Evolutionary conservation across 2,329 filamentous ascomycete species (phyloP).

Genomic region (Amylocarpus encephaloides): DNA sequence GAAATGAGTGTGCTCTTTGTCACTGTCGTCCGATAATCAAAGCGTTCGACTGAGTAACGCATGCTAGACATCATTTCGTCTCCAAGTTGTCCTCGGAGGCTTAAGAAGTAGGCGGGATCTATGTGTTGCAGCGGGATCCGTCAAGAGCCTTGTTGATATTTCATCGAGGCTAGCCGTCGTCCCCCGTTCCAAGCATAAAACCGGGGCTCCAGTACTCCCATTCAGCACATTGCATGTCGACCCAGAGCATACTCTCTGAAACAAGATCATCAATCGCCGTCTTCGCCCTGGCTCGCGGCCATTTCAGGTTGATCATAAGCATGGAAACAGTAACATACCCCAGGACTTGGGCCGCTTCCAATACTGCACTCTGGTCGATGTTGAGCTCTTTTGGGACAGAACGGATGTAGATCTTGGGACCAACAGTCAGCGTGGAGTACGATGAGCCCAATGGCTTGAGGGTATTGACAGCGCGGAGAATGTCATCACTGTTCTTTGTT

Average conservation of each 20-base stretch:
- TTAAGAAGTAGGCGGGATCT: too few species aligned
- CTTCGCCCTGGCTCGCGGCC: constrained; percentile 77
- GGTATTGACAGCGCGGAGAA: constrained; percentile 80
- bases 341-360: constrained; percentile 84
- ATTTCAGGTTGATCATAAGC: constrained; percentile 77
- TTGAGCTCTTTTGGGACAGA: constrained; percentile 94
- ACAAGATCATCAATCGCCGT: constrained; percentile 89
- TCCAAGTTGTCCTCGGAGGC: too few species aligned
- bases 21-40: too few species aligned
- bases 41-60: too few species aligned
- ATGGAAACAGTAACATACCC: constrained; percentile 88
- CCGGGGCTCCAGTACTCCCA: constrained; percentile 91
- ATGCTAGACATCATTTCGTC: too few species aligned
- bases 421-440: constrained; percentile 78
- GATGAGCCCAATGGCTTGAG: constrained; percentile 82
- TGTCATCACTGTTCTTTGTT: constrained; percentile 79
- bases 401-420: constrained; percentile 78
- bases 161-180: constrained; percentile 1
- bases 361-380: constrained; percentile 83
- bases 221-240: constrained; percentile 77
- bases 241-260: constrained; percentile 85
- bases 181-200: constrained; percentile 47
- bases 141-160: too few species aligned
- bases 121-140: too few species aligned
- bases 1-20: too few species aligned